Percentiles rank a stretch among this genome's conserved stretches.
Conservation (phyloP, 176 grass and related monocot genomes). For the Guadua angustifolia region DNA sequence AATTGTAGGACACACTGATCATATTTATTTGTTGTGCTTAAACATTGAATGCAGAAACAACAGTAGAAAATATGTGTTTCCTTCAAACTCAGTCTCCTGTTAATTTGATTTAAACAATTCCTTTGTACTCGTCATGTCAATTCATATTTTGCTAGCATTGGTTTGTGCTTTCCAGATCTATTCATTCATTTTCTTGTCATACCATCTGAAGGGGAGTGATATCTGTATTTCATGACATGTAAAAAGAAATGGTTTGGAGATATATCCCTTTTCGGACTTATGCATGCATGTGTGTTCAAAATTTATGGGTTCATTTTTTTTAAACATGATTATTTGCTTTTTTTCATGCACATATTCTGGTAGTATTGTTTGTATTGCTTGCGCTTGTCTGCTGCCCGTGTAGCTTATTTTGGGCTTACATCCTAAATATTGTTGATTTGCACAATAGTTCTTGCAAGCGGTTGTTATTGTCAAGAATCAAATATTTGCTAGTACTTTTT, state of each 20-base stretch:
- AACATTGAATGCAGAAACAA: neutral
- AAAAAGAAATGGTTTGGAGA: neutral
- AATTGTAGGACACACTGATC: neutral
- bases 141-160: slow-evolving; percentile 19
- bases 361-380: neutral
- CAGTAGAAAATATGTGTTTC: neutral
- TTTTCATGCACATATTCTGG: neutral
- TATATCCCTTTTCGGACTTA: slow-evolving; percentile 5
- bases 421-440: neutral
- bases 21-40: neutral
- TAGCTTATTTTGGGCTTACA: slow-evolving; percentile 10
- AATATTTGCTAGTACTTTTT: slow-evolving; percentile 37
- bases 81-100: slow-evolving; percentile 1
- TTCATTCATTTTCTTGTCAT: neutral
- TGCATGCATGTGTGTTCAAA: slow-evolving; percentile 27
- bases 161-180: slow-evolving; percentile 13
- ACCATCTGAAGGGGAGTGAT: neutral
- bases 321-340: neutral
- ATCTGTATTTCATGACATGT: neutral
- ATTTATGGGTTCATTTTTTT: neutral
- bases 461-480: slow-evolving; percentile 24
- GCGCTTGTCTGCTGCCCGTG: neutral
- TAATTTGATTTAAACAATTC: neutral
- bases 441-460: slow-evolving; percentile 2
- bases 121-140: neutral